These are phyloP conservation scores for Hanseniaspora valbyensis DNA, from an alignment of 805 yeast genomes.

Conservation along the genomic window DNA sequence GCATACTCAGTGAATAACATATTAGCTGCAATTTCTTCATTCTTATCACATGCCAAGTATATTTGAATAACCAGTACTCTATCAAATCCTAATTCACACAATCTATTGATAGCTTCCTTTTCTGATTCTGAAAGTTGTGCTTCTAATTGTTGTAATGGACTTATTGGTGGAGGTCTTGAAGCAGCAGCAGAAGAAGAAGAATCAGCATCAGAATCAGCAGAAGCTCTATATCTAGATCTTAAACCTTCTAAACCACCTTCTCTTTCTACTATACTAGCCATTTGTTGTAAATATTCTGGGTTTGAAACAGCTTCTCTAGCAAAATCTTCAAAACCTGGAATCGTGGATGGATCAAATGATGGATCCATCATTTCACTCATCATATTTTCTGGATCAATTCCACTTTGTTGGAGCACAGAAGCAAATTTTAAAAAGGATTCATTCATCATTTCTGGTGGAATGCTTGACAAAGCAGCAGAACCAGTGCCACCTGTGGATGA, in stretches of 20 bases:
- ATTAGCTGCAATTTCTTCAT: constrained; percentile 94
- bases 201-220: constrained; percentile 29
- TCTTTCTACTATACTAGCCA: background rate
- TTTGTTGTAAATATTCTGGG: constrained; percentile 6
- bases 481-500: background rate
- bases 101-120: constrained; percentile 75
- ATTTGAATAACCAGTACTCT: constrained; percentile 81
- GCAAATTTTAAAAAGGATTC: constrained; percentile 1
- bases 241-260: background rate
- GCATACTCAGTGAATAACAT: constrained; percentile 58
- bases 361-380: constrained; percentile 2
- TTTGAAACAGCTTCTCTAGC: constrained; percentile 7
- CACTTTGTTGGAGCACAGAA: background rate
- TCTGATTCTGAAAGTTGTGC: constrained; percentile 69
- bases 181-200: constrained; percentile 16
- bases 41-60: constrained; percentile 94
- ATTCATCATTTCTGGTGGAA: background rate
- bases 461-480: background rate
- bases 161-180: constrained; percentile 21
- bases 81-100: constrained; percentile 89
- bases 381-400: background rate
- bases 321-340: constrained; percentile 10
- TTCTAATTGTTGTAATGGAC: constrained; percentile 34
- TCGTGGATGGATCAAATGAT: constrained; percentile 6
- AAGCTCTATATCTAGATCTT: constrained; percentile 19